Conservation (phyloP, 2,329 filamentous ascomycete genomes). For the Berkeleyomyces basicola region DNA sequence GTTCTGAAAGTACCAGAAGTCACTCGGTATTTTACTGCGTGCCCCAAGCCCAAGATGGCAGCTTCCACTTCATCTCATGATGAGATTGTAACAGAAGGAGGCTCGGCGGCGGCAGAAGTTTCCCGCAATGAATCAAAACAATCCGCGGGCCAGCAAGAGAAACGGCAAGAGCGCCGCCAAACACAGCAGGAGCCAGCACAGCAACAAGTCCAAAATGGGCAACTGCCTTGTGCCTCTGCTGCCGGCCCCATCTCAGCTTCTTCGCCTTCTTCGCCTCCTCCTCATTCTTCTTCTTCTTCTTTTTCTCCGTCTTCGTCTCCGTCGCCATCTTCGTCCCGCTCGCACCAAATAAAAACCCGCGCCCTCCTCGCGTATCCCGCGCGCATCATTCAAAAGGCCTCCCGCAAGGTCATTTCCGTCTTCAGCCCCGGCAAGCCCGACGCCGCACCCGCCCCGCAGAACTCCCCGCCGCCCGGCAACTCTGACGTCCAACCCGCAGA, state of each 20-base stretch:
- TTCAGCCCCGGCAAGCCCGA: constrained; percentile 7
- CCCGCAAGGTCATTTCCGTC: constrained; percentile 10
- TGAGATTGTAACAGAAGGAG: neutral
- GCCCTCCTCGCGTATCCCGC: constrained; percentile 7
- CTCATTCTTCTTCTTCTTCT: neutral
- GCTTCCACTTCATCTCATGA: constrained; percentile 7
- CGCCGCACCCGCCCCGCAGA: neutral
- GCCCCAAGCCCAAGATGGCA: constrained; percentile 2
- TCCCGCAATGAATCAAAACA: constrained; percentile 3
- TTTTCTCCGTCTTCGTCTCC: neutral
- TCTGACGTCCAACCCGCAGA: neutral
- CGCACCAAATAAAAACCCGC: constrained; percentile 4
- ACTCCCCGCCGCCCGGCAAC: neutral
- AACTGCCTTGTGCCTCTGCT: neutral
- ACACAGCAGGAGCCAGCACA: neutral
- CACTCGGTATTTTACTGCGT: neutral
- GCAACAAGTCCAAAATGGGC: neutral
- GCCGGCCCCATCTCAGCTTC: neutral
- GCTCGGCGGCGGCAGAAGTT: neutral
- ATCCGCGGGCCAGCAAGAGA: neutral
- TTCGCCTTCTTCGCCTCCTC: neutral
- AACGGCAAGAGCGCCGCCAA: neutral
- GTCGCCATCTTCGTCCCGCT: constrained; percentile 2
- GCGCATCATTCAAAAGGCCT: constrained; percentile 12
- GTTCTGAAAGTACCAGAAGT: neutral